A percentile compares a stretch with the other conserved stretches of the same genome.
phyloP scores from a whole-genome alignment of 2,329 filamentous ascomycete species.

The Lachnellula arida region DNA sequence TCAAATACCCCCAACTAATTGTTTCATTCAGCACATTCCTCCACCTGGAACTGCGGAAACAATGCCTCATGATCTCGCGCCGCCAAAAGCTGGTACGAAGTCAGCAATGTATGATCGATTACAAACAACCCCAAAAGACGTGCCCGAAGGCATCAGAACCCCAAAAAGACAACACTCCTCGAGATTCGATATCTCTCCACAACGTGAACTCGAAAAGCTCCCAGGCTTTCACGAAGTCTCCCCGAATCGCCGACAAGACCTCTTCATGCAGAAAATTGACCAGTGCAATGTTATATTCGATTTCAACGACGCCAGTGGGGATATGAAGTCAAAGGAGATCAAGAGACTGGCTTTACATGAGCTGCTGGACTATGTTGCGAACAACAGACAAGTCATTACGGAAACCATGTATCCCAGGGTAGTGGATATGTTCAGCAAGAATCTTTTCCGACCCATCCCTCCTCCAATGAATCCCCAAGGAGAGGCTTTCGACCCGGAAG shows the following conservation, averaged over 20 bases:
- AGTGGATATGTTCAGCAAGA: conserved; percentile 99
- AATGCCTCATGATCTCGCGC: conserved; percentile 95
- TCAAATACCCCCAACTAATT: conserved; percentile 2
- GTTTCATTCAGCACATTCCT: conserved; percentile 67
- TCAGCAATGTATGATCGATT: conserved; percentile 83
- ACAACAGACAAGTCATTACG: conserved; percentile 96
- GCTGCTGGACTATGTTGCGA: conserved; percentile 94
- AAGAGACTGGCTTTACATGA: conserved; percentile 95
- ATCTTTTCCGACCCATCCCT: conserved; percentile 93
- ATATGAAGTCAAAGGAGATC: conserved; percentile 99
- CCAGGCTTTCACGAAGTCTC: conserved; percentile 97
- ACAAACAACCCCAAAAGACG: conserved; percentile 92
- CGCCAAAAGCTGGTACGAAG: conserved; percentile 87
- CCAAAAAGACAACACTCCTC: conserved; percentile 97
- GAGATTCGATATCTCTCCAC: conserved; percentile 94
- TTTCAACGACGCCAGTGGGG: conserved; percentile 95
- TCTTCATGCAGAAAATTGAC: conserved; percentile 99
- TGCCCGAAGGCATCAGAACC: conserved; percentile 89
- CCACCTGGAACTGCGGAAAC: conserved; percentile 92
- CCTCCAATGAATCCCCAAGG: conserved; percentile 97
- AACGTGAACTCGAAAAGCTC: conserved; percentile 93
- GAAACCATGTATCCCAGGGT: conserved; percentile 98
- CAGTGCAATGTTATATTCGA: conserved; percentile 99
- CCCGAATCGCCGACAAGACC: conserved; percentile 86
- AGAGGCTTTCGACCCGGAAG: conserved; percentile 96